Base-by-base conservation (phyloP, 257 asterid genomes). In the Capsicum chinense region DNA sequence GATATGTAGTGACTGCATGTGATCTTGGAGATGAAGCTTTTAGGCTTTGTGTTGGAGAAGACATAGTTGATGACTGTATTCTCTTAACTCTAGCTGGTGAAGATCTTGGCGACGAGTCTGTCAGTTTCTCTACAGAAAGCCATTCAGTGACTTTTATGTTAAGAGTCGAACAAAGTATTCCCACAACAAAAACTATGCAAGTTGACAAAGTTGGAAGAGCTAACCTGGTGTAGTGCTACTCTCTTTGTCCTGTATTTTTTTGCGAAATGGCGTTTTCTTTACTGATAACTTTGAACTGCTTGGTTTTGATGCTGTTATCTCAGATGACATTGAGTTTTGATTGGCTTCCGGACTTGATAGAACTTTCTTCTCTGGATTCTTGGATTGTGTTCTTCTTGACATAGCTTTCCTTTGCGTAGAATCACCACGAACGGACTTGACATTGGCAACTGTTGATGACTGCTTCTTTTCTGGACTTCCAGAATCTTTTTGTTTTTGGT, bases 351-450 rank as follows among this genome's bases (percentile, higher is more conserved):
- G 63, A 63, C 57, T 84, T 58, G 52, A 14, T 78, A 85, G 70
- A 56, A 62, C 69, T 79, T 83, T 83, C 87, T 85, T 91, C 76
- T 92, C 98, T 1, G 94, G 93, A 60, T 91, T 91, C 85, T 92
- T 93, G 21, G 90, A 56, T 88, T 26, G 84, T 79, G 59, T 56
- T 68, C 79, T 69, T 74, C 63, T 68, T 9, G 62, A 54, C 56
- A 68, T 0, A 15, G 19, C 8, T 83, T 68, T 83, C 80, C 63
- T 83, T 54, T 47, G 66, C 4, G 68, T 17, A 17, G 85, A n/a
- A 33, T 83, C 80, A 68, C 56, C 42, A 19, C 15, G 50, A 62
- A 62, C 9, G 19, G 60, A 8, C 73, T 63, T 81, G 59, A 47
- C 26, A 17, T 63, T 21, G 17, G 80, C 44, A 13, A 17, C 56